Conservation (phyloP, 495 filamentous ascomycete genomes). For the Parmelia sp. region DNA sequence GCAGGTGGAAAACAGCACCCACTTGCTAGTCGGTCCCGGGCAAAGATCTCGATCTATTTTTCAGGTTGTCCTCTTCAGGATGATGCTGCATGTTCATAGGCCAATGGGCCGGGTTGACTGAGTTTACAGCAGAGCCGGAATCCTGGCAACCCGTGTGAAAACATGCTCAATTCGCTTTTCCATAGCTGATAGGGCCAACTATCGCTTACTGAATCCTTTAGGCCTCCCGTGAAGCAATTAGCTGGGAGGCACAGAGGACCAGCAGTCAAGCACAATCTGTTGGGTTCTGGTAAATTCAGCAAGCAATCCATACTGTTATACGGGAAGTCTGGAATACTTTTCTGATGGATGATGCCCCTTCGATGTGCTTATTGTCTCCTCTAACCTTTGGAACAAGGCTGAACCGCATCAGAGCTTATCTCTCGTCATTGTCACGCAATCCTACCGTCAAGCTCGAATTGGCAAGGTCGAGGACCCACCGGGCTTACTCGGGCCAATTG, state of each 20-base stretch:
- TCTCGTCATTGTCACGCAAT: slow-evolving; percentile 15
- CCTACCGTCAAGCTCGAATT: slow-evolving; percentile 13
- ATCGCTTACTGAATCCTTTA: neutral
- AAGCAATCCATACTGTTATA: neutral
- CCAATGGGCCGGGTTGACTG: neutral
- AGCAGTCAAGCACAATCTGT: neutral
- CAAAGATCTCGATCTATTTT: neutral
- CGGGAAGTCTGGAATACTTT: neutral
- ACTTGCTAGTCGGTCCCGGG: neutral
- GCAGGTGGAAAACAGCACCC: neutral
- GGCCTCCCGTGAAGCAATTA: neutral
- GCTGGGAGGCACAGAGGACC: neutral
- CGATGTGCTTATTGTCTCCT: neutral
- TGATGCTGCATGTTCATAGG: neutral
- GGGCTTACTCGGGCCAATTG: slow-evolving; percentile 5
- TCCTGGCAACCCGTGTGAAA: neutral
- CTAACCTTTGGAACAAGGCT: slow-evolving; percentile 4
- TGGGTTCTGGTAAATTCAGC: neutral
- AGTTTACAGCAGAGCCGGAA: neutral
- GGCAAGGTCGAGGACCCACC: slow-evolving; percentile 10
- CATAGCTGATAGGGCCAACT: neutral
- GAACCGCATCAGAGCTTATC: neutral
- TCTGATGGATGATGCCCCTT: too few species aligned
- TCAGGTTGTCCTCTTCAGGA: neutral
- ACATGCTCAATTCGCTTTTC: neutral